A percentile compares a stretch with the other conserved stretches of the same genome.
These are phyloP conservation scores for Kalmanozyma brasiliensis DNA, from an alignment of 1,284 basidiomycete genomes.

Conservation along the genomic window DNA sequence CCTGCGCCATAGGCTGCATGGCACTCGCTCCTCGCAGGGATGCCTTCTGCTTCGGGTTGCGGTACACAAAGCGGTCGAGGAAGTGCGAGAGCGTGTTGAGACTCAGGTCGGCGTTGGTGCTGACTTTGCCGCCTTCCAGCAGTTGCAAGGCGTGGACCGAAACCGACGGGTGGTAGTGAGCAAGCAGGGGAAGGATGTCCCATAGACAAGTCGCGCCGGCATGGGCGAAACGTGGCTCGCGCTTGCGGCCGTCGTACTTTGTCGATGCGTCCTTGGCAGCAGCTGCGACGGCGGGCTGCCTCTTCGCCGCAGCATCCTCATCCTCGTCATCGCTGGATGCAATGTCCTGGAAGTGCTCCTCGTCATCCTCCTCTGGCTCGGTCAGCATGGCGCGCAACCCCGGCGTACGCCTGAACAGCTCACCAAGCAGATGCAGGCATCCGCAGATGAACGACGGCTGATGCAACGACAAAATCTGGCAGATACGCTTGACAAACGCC, in stretches of 20 bases:
- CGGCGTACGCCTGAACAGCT: slow-evolving; percentile 80
- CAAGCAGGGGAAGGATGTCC: slow-evolving; percentile 72
- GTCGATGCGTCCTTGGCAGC: slow-evolving; percentile 20
- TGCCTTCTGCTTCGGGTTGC: slow-evolving; percentile 87
- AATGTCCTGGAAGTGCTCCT: slow-evolving; percentile 71
- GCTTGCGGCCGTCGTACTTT: slow-evolving; percentile 72
- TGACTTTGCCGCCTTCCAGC: slow-evolving; percentile 75
- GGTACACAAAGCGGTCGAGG: slow-evolving; percentile 89
- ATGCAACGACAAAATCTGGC: slow-evolving; percentile 82
- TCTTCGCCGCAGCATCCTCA: slow-evolving; percentile 23
- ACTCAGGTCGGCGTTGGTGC: slow-evolving; percentile 85
- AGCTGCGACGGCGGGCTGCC: slow-evolving; percentile 16
- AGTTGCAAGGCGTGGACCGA: slow-evolving; percentile 91
- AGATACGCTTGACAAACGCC: slow-evolving; percentile 85
- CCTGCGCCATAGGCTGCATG: slow-evolving; percentile 84
- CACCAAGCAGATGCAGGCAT: slow-evolving; percentile 74
- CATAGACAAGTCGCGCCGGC: slow-evolving; percentile 75
- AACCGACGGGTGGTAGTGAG: slow-evolving; percentile 92
- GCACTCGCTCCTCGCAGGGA: slow-evolving; percentile 78
- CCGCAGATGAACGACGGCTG: slow-evolving; percentile 91
- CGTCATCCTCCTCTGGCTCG: slow-evolving; percentile 69
- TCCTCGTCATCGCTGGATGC: slow-evolving; percentile 59
- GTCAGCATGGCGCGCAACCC: slow-evolving; percentile 78
- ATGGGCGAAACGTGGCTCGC: slow-evolving; percentile 88
- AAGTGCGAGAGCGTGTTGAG: slow-evolving; percentile 93